Evolutionary conservation across 2,329 filamentous ascomycete genomes (phyloP).

Genomic region (Fusarium foetens): DNA sequence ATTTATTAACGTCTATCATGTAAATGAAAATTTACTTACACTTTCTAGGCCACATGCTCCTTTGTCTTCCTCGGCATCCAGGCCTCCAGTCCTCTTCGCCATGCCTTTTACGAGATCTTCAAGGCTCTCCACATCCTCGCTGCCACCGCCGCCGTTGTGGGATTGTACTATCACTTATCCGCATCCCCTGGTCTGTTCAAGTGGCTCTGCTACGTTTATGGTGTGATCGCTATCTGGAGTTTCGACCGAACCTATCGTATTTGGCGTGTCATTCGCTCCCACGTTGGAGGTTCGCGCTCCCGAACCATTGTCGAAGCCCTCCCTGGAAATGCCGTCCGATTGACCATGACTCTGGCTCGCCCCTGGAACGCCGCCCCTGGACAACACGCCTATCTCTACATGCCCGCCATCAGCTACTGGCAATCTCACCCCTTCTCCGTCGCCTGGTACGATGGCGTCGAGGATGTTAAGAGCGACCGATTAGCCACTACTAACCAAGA

Average conservation of each 20-base stretch:
- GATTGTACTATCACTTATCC: conserved; percentile 73
- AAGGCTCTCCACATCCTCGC: conserved; percentile 75
- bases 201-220: conserved; percentile 69
- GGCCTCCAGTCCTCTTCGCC: conserved; percentile 75
- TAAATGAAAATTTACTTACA: conserved; percentile 6
- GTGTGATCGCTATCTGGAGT: conserved; percentile 73
- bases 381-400: conserved; percentile 83
- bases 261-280: conserved; percentile 70
- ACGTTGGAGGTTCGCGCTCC: conserved; percentile 73
- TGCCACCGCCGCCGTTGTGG: conserved; percentile 68
- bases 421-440: conserved; percentile 84
- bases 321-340: conserved; percentile 77
- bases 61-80: conserved; percentile 74
- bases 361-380: conserved; percentile 81
- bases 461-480: conserved; percentile 62
- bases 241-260: conserved; percentile 71
- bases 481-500: conserved; percentile 70
- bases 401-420: conserved; percentile 76
- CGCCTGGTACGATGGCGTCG: conserved; percentile 77
- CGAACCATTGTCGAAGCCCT: conserved; percentile 78
- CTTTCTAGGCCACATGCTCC: conserved; percentile 63
- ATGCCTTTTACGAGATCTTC: conserved; percentile 84
- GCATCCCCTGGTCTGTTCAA: conserved; percentile 53
- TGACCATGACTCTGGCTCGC: conserved; percentile 78
- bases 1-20: no score